A percentile compares a stretch with the other conserved stretches of the same genome.
Conservation (phyloP, 495 filamentous ascomycete species). For the Penicillium crystallinum region DNA sequence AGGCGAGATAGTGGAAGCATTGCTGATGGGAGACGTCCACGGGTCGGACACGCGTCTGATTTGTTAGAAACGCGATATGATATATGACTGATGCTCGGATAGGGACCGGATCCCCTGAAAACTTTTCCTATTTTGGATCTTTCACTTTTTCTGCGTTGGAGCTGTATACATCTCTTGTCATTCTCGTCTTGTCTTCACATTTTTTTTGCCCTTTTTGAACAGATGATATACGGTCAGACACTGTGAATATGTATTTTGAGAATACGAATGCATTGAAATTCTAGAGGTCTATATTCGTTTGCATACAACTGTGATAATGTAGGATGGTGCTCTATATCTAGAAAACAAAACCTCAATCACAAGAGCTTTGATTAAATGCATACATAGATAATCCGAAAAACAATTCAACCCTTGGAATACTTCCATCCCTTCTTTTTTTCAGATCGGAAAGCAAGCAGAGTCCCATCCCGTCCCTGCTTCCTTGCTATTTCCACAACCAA, state of each 20-base stretch:
- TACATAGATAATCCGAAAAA: neutral
- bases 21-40: slow-evolving; percentile 53
- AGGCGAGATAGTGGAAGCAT: slow-evolving; percentile 53
- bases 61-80: slow-evolving; percentile 7
- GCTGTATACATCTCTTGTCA: slow-evolving; percentile 4
- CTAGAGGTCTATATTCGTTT: neutral
- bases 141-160: neutral
- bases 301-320: neutral
- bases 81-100: slow-evolving; percentile 5
- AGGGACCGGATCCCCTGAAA: slow-evolving; percentile 14
- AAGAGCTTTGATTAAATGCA: neutral
- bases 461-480: slow-evolving; percentile 60
- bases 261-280: neutral
- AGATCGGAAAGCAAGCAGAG: slow-evolving; percentile 64
- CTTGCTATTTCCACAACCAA: slow-evolving; percentile 83
- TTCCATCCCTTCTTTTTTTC: slow-evolving; percentile 61
- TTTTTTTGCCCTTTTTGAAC: slow-evolving; percentile 3
- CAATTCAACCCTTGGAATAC: slow-evolving; percentile 25
- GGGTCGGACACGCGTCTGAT: slow-evolving; percentile 25
- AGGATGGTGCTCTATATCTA: neutral
- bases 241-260: neutral
- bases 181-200: neutral
- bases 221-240: neutral
- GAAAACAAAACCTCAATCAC: neutral
- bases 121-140: neutral